Evolutionary conservation across 192 early-diverging fungal genomes (phyloP).

Genomic region (Allomyces arbusculus): DNA sequence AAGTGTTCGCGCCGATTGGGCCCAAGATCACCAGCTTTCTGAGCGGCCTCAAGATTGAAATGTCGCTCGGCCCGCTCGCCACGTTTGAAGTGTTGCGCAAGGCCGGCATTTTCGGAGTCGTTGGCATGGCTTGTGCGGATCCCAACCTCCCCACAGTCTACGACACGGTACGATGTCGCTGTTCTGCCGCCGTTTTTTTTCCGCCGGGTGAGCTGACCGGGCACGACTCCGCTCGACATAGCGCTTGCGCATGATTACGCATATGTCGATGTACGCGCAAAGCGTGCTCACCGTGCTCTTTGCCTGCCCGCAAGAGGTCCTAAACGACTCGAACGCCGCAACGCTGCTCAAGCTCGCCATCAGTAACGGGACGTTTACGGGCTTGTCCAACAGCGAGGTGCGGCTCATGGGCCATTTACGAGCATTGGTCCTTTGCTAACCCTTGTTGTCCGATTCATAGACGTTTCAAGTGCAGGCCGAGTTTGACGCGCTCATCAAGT

Average conservation of each 20-base stretch:
- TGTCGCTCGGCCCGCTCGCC: neutral
- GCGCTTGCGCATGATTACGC: neutral
- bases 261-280: neutral
- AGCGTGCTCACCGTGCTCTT: neutral
- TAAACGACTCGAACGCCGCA: neutral
- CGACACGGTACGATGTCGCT: neutral
- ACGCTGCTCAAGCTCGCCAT: neutral
- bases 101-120: neutral
- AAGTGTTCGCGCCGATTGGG: neutral
- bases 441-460: no score
- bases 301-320: neutral
- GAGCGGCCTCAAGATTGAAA: neutral
- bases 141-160: neutral
- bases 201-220: no score
- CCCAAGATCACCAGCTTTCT: neutral
- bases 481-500: neutral
- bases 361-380: neutral
- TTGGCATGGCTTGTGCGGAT: neutral
- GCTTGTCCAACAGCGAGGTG: neutral
- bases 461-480: neutral
- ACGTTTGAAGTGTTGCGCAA: neutral
- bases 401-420: no score
- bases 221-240: neutral
- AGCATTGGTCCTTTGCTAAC: no score
- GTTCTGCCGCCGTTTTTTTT: no score